Base-by-base conservation (phyloP, 441 rosid species). In the Populus hybrid region DNA sequence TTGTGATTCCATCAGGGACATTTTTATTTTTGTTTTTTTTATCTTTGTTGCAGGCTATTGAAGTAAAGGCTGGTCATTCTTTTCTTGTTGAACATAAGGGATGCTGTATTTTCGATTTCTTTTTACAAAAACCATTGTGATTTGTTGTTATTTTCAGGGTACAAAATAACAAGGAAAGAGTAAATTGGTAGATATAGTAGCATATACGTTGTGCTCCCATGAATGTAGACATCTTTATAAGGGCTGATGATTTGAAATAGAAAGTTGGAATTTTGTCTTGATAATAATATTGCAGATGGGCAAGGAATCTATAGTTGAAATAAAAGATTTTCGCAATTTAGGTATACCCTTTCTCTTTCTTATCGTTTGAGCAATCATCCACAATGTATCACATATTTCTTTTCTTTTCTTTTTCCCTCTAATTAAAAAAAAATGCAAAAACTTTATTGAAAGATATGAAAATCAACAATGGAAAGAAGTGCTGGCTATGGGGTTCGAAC, bases 31-130 rank as follows among this genome's bases (percentile, higher is more conserved):
- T 24, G 1, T 14, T 45, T 16, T 14, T 14, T 29, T 4, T 50
- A 4, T 50, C 2, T 50, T 50, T 50, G 45, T 18, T 59, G 66
- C 64, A 38, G 7, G 38, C 56, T 50, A 50, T 16, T 50, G 56
- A 18, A 66, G 23, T 26, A 61, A 71, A 59, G 28, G 74, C 16
- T 59, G 76, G 69, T 20, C 63, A 42, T 71, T 78, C 76, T 74
- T 50, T 64, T 74, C 40, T 28, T 64, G n/a, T 16, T 64, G 70
- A 74, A 40, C 38, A 38, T 24, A 74, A 64, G 63, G 61, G 11
- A 38, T 16, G 18, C 56, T 50, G 56, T 14, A 50, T 50, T 50
- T 14, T 38, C 45, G 45, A 38, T 12, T 73, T 38, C 8, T 74
- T 12, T 40, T 6, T 23, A 38, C 68, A 20, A 26, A 8, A 29